Base-by-base conservation (phyloP, 352 stramenopile species). In the Phytophthora agathidicida region DNA sequence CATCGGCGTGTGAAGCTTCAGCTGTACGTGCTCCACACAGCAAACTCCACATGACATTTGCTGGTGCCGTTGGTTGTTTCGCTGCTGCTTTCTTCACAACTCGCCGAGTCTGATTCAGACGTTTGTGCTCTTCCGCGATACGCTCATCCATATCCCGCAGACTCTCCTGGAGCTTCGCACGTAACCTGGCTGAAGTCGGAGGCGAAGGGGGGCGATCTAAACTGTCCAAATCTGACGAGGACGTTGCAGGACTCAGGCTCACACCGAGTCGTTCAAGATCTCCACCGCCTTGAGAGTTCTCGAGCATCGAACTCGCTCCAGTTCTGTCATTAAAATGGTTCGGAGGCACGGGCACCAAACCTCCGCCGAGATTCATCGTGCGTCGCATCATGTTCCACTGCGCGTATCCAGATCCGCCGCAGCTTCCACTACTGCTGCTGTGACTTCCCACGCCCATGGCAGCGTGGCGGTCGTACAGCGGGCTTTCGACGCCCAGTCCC, bases 121-220 rank as follows among this genome's bases (percentile, higher is more conserved):
- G 51, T 7, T 71, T 69, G 13, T 72, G 54, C 45, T 93, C 80
- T 20, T 71, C 50, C 2, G 54, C 53, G 19, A 93, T 86, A 3
- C 69, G 77, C 5, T 63, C 50, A 39, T 93, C 75, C 31, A 89
- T 84, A 35, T 92, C 66, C 6, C 64, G 30, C 9, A 88, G 32
- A 48, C 71, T 80, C 20, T 88, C 78, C 11, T 77, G 66, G n/a
- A 92, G 49, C 51, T 92, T 92, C 0, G 55, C 65, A n/a, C 77
- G 75, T n/a, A 92, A 64, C 17, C 75, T 71, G 30, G 65, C 80
- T 2, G 75, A 61, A n/a, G 68, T 73, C n/a, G 54, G 52, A 7
- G 68, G 56, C 7, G 54, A 71, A n/a, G 51, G 43, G 9, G 47
- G 52, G 0, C 28, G 41, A 24, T 62, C 51, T 0, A 74, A 45